Evolutionary conservation across 495 filamentous ascomycete species (phyloP), one percentile per base, ranked within the genome.

Genomic region (Aspergillus hancockii): DNA sequence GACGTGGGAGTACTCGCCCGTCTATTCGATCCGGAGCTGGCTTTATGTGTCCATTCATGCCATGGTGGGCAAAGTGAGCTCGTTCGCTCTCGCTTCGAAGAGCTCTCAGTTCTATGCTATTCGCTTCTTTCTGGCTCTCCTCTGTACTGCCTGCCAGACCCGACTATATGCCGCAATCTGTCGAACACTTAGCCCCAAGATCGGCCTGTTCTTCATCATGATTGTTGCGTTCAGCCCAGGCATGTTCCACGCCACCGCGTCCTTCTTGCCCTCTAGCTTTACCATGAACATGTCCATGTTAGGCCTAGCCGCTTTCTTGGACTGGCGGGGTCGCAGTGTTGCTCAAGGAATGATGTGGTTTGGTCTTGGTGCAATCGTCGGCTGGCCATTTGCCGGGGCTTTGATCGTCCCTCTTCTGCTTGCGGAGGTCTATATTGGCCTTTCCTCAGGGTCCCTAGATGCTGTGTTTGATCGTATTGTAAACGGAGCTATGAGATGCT

Each of bases 1-100:
- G 75, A 99, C 95, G 16, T 99, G 95, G 95, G 95, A 99, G 71
- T 99, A 98, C 74, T 96, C 93, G 0, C 95, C 95, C 1, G 88
- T 92, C 49, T 98, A 91, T 71, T 90, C 91, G 31, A 96, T 99
- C 65, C 88, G 95, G 55, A 97, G 91, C 76, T 99, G 95, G 95
- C 81, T 91, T 31, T 99, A 99, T 69, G 78, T 95, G 25, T 85
- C 80, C n/a, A 71, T 97, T 9, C 93, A 99, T 75, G 90, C 91
- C 49, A 64, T 87, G 40, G 71, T 89, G 46, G 87, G 85, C 12
- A 89, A 85, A 58, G 49, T 89, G 9, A 79, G 85, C 18, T 83
- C 87, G 8, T 63, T 90, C 12, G 65, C 91, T 4, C 83, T 89
- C 52, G 63, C 64, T 21, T 73, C 54, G 49, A 84, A 93, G 77